Evolutionary conservation across 176 grass and related monocot species (phyloP).

Genomic region (Triticum urartu): DNA sequence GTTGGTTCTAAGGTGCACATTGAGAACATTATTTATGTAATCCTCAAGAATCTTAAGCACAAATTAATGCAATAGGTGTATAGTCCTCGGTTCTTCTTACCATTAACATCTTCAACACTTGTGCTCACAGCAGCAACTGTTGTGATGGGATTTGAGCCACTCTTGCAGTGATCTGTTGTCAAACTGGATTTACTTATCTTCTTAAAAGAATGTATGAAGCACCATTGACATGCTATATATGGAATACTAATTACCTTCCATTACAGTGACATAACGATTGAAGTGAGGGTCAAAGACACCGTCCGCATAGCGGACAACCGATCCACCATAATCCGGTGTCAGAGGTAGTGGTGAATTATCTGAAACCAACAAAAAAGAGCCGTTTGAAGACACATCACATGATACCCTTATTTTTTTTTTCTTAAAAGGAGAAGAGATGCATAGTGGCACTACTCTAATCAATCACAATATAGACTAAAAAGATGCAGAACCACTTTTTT

Average conservation of each 20-base stretch:
- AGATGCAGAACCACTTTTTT: not conserved
- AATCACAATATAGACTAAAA: not conserved
- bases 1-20: constrained; percentile 55
- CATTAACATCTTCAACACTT: constrained; percentile 33
- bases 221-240: not conserved
- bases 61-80: not conserved
- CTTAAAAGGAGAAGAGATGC: not conserved
- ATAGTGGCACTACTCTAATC: not conserved
- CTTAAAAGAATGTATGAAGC: not conserved
- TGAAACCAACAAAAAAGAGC: constrained; percentile 34
- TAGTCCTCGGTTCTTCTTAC: constrained; percentile 38
- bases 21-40: constrained; percentile 12
- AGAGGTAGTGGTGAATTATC: constrained; percentile 45
- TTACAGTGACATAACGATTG: constrained; percentile 65
- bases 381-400: not conserved
- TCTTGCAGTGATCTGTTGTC: constrained; percentile 56
- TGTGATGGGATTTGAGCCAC: constrained; percentile 57
- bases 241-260: constrained; percentile 64
- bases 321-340: constrained; percentile 54
- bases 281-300: constrained; percentile 77
- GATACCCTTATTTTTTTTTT: not conserved
- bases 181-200: not conserved
- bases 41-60: not conserved
- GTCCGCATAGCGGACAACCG: constrained; percentile 60
- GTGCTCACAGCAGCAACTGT: constrained; percentile 53